phyloP scores from a whole-genome alignment of 352 stramenopile species.

The Aphanomyces stellatus region DNA sequence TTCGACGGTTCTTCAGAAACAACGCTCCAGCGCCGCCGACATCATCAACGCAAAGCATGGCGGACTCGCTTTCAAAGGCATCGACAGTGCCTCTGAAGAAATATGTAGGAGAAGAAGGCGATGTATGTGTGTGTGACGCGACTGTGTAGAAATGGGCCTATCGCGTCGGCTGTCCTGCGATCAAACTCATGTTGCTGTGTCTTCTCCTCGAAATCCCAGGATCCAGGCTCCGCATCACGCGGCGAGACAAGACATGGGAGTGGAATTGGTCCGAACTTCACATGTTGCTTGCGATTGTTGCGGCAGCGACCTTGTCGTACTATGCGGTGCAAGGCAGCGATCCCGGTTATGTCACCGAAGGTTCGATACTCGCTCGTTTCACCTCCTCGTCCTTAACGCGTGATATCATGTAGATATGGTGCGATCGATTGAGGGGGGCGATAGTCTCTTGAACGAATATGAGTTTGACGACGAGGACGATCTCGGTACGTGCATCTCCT shows the following conservation, averaged over 20 bases:
- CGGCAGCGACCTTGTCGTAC: constrained; percentile 19
- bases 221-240: background rate
- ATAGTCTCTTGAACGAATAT: constrained; percentile 14
- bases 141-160: constrained; percentile 12
- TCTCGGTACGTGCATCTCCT: no score
- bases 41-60: no score
- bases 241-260: background rate
- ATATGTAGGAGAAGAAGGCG: background rate
- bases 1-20: background rate
- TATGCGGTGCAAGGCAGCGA: constrained; percentile 33
- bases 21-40: background rate
- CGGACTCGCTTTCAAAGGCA: background rate
- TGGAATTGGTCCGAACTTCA: constrained; percentile 9
- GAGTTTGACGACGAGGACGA: constrained; percentile 14
- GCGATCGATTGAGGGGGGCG: background rate
- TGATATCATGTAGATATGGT: constrained; percentile 9
- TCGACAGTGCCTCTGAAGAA: background rate
- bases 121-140: background rate
- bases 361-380: background rate
- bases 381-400: background rate
- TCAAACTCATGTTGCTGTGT: constrained; percentile 1
- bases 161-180: background rate
- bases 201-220: constrained; percentile 4
- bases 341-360: constrained; percentile 34
- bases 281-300: background rate